Evolutionary conservation across 257 asterid species (phyloP).

Genomic region (Dorcoceras hygrometricum): DNA sequence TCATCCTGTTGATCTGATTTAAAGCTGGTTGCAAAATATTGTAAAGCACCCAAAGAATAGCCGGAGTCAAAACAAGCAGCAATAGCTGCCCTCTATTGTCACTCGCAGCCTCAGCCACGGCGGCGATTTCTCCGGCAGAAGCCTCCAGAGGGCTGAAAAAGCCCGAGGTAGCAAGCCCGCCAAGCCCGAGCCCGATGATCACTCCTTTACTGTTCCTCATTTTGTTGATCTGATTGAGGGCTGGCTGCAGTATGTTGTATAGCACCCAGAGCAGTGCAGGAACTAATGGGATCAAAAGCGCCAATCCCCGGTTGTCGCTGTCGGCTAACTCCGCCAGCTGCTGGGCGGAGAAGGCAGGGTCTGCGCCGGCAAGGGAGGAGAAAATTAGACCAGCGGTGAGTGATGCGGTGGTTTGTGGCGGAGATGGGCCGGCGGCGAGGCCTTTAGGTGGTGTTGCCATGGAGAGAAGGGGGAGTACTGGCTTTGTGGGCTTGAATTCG

Average conservation of each 20-base stretch:
- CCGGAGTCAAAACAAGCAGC: conserved; percentile 82
- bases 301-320: conserved; percentile 81
- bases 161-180: conserved; percentile 57
- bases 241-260: conserved; percentile 84
- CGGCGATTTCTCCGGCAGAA: conserved; percentile 49
- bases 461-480: conserved; percentile 42
- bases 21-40: conserved; percentile 90
- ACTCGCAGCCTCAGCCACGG: conserved; percentile 49
- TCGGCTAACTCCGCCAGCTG: conserved; percentile 85
- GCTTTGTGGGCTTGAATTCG: conserved; percentile 32
- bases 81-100: conserved; percentile 83
- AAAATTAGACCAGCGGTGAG: conserved; percentile 76
- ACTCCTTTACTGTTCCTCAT: conserved; percentile 71
- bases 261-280: conserved; percentile 99
- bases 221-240: conserved; percentile 71
- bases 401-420: too few relatives aligned
- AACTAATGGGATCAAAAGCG: conserved; percentile 64
- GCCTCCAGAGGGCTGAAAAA: conserved; percentile 53
- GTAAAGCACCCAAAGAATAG: conserved; percentile 74
- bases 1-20: conserved; percentile 74
- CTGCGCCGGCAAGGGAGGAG: conserved; percentile 59
- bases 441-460: conserved; percentile 46
- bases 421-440: too few relatives aligned
- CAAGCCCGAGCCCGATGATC: conserved; percentile 65
- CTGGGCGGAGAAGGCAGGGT: conserved; percentile 86